Percentiles rank a stretch among this genome's conserved stretches.
Evolutionary conservation across 2,329 filamentous ascomycete species (phyloP).

Genomic region (Dothistroma septosporum): DNA sequence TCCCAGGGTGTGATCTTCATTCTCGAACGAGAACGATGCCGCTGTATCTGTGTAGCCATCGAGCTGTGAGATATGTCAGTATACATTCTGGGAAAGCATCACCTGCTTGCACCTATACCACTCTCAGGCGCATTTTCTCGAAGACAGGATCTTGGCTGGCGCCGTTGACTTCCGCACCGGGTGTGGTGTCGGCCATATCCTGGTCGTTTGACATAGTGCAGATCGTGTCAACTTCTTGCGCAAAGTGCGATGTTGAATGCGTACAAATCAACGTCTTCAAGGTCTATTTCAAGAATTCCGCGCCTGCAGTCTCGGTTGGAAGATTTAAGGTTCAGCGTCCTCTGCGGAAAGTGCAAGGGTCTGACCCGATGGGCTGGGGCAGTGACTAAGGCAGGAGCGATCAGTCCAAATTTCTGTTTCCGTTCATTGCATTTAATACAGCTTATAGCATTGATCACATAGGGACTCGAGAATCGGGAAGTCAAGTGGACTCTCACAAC

Average conservation of each 20-base stretch:
- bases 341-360: conserved; percentile 8
- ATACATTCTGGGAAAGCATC: not conserved
- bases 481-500: too few relatives aligned
- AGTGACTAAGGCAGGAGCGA: conserved; percentile 1
- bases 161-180: conserved; percentile 44
- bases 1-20: conserved; percentile 91
- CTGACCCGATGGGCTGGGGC: conserved; percentile 2
- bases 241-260: not conserved
- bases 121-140: conserved; percentile 44
- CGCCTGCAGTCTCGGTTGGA: not conserved
- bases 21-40: conserved; percentile 89
- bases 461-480: too few relatives aligned
- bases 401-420: conserved; percentile 7
- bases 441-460: not conserved
- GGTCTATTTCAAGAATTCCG: conserved; percentile 11
- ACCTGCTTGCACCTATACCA: conserved; percentile 33
- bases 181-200: conserved; percentile 37
- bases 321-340: conserved; percentile 8
- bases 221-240: not conserved
- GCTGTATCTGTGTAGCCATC: conserved; percentile 79
- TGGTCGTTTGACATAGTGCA: conserved; percentile 29
- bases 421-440: not conserved
- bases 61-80: conserved; percentile 55
- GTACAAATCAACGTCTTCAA: not conserved
- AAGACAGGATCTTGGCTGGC: conserved; percentile 33